Conservation (phyloP, 2,329 filamentous ascomycete genomes). For the Nothomitra cinnamomea region DNA sequence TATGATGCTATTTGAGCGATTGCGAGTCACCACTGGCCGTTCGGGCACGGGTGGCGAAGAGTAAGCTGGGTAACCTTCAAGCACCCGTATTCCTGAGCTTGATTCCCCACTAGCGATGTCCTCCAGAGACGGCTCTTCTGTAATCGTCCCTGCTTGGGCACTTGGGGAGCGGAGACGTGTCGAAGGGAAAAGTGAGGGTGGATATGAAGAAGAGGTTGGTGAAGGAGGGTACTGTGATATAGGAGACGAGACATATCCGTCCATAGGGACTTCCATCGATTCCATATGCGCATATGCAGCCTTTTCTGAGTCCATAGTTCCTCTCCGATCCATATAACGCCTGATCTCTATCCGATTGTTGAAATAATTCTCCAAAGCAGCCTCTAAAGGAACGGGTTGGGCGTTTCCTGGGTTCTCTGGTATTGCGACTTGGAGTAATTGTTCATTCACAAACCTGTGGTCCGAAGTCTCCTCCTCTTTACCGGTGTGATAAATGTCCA, state of each 20-base stretch:
- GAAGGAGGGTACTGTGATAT: neutral
- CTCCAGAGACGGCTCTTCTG: neutral
- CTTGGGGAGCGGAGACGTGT: slow-evolving; percentile 3
- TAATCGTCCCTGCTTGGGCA: neutral
- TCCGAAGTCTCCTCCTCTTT: slow-evolving; percentile 70
- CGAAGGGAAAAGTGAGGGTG: slow-evolving; percentile 13
- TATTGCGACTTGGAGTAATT: slow-evolving; percentile 81
- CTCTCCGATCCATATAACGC: slow-evolving; percentile 48
- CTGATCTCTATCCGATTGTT: slow-evolving; percentile 85
- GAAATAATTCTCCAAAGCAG: slow-evolving; percentile 88
- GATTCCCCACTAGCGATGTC: neutral
- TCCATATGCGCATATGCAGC: slow-evolving; percentile 26
- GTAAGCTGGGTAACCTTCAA: too few relatives aligned
- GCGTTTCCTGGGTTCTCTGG: slow-evolving; percentile 51
- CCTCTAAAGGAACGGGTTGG: slow-evolving; percentile 62
- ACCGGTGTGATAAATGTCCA: slow-evolving; percentile 87
- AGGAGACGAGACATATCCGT: slow-evolving; percentile 9
- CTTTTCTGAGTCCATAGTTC: slow-evolving; percentile 31
- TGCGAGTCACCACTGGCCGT: slow-evolving; percentile 1
- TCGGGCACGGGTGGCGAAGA: neutral
- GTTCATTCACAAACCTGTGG: slow-evolving; percentile 87
- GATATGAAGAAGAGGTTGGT: slow-evolving; percentile 14
- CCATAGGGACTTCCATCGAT: slow-evolving; percentile 21
- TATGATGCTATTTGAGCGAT: slow-evolving; percentile 21
- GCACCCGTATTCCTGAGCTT: neutral